These are phyloP conservation scores for Kazachstania viticola DNA, from an alignment of 805 yeast species.

Conservation along the genomic window DNA sequence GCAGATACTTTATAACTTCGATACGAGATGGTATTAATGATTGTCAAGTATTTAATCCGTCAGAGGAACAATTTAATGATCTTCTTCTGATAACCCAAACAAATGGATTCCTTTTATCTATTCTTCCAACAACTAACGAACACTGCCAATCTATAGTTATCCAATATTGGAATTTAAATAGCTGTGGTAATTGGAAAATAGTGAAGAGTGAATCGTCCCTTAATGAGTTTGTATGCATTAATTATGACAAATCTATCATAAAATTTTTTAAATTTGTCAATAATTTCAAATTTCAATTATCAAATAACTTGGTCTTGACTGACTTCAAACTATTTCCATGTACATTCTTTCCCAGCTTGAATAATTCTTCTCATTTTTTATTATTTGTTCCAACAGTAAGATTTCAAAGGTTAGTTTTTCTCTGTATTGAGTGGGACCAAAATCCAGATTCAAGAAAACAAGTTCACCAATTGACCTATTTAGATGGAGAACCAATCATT, in stretches of 20 bases:
- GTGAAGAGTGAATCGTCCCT: constrained; percentile 4
- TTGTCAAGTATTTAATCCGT: constrained; percentile 4
- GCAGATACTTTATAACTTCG: not conserved
- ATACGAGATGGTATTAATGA: constrained; percentile 11
- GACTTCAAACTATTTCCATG: constrained; percentile 9
- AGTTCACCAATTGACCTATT: constrained; percentile 20
- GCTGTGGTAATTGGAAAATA: constrained; percentile 11
- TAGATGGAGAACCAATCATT: constrained; percentile 9
- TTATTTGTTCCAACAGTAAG: constrained; percentile 13
- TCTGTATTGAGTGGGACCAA: constrained; percentile 20
- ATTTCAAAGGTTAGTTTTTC: constrained; percentile 12
- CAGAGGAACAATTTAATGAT: constrained; percentile 4
- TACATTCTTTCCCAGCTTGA: constrained; percentile 8
- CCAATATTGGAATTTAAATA: constrained; percentile 16
- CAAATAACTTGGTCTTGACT: constrained; percentile 14
- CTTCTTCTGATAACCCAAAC: constrained; percentile 8
- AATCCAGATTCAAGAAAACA: constrained; percentile 9
- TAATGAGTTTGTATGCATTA: constrained; percentile 10
- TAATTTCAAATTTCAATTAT: constrained; percentile 9
- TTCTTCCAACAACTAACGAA: constrained; percentile 3
- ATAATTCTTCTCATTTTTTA: constrained; percentile 6
- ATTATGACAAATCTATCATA: constrained; percentile 7
- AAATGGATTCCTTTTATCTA: constrained; percentile 10
- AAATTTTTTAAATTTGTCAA: constrained; percentile 14
- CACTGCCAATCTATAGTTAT: constrained; percentile 3